Conservation (phyloP, 1,284 basidiomycete genomes). For the Golubevia pallescens region DNA sequence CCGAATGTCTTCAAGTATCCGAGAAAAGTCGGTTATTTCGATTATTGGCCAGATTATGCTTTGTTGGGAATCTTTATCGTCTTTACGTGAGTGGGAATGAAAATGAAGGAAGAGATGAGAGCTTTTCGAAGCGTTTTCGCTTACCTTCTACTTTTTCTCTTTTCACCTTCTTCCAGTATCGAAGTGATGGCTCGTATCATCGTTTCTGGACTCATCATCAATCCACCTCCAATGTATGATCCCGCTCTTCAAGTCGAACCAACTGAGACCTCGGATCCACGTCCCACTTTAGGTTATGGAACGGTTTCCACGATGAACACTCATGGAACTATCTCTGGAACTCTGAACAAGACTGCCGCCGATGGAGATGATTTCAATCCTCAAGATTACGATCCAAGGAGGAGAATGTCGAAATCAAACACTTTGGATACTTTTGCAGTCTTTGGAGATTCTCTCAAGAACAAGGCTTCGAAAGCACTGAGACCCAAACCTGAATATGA, state of each 20-base stretch:
- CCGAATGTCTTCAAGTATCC: slow-evolving; percentile 41
- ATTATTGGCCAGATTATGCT: slow-evolving; percentile 36
- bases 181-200: slow-evolving; percentile 51
- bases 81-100: background rate
- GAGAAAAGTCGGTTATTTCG: slow-evolving; percentile 27
- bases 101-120: too few relatives aligned
- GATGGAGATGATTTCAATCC: background rate
- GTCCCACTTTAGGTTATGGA: background rate
- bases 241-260: slow-evolving; percentile 1
- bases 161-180: slow-evolving; percentile 10
- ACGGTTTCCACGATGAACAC: background rate
- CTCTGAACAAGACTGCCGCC: background rate
- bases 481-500: background rate
- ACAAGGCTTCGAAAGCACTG: slow-evolving; percentile 24
- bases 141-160: background rate
- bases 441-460: slow-evolving; percentile 35
- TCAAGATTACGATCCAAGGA: slow-evolving; percentile 3
- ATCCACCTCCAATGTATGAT: slow-evolving; percentile 46
- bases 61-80: slow-evolving; percentile 32
- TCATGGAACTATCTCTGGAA: background rate
- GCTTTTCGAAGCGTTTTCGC: too few relatives aligned
- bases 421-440: slow-evolving; percentile 38
- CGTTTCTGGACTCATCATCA: slow-evolving; percentile 58
- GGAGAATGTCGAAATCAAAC: slow-evolving; percentile 38
- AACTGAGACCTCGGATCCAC: background rate